Conservation (phyloP, 164 flowering plant genomes). For the Stephania yunnanensis region DNA sequence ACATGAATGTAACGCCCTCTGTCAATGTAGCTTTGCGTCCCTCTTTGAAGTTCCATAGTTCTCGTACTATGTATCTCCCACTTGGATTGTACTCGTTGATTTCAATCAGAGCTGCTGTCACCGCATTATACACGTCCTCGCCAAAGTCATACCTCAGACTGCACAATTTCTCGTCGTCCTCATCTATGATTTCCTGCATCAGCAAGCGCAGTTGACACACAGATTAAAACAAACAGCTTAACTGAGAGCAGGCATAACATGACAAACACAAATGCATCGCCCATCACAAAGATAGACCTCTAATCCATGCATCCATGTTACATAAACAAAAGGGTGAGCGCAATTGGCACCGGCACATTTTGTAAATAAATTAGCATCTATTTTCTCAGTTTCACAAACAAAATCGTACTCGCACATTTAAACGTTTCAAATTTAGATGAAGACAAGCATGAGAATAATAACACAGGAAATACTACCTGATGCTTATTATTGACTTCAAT, state of each 20-base stretch:
- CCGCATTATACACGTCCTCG: constrained; percentile 33
- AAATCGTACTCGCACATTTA: not conserved
- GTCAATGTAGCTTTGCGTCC: constrained; percentile 42
- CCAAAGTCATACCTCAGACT: constrained; percentile 37
- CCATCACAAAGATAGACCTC: not conserved
- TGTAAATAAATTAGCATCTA: not conserved
- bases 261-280: not conserved
- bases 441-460: not conserved
- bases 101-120: constrained; percentile 36
- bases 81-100: constrained; percentile 57
- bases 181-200: constrained; percentile 44
- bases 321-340: too few species aligned
- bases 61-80: constrained; percentile 40
- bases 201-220: not conserved
- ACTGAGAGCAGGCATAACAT: not conserved
- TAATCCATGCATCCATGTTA: not conserved
- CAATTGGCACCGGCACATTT: too few species aligned
- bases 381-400: not conserved
- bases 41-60: constrained; percentile 48
- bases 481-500: constrained; percentile 27
- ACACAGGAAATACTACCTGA: constrained; percentile 27
- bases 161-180: constrained; percentile 41
- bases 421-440: not conserved
- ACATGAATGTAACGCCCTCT: constrained; percentile 33
- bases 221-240: not conserved